Conservation (phyloP, 1,284 basidiomycete species). For the Boletellus deceptivus region DNA sequence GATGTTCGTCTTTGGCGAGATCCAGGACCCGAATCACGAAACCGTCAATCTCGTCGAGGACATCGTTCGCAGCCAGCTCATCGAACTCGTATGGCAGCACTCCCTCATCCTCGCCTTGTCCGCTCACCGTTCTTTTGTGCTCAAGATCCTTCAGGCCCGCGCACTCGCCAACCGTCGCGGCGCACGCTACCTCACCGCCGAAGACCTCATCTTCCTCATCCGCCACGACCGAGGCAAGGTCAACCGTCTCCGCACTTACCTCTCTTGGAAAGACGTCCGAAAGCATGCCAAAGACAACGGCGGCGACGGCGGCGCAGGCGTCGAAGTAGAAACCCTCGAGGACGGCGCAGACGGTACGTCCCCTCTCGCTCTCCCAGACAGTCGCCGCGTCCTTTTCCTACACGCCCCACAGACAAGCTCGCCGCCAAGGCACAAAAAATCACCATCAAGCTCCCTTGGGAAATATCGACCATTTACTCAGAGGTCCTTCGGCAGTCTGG, state of each 20-base stretch:
- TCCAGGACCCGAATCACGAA: constrained; percentile 84
- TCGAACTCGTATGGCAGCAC: constrained; percentile 72
- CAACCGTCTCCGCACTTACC: constrained; percentile 88
- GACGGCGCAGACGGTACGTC: constrained; percentile 71
- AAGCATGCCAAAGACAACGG: constrained; percentile 92
- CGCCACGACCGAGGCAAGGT: constrained; percentile 94
- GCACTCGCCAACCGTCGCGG: constrained; percentile 79
- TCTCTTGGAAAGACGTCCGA: constrained; percentile 98
- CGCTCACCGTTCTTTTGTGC: neutral
- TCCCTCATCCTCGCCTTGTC: neutral
- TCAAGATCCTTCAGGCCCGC: constrained; percentile 87
- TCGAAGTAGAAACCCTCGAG: constrained; percentile 76
- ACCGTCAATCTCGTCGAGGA: constrained; percentile 94
- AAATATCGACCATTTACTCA: constrained; percentile 87
- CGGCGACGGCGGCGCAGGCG: constrained; percentile 73
- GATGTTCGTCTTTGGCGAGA: constrained; percentile 98
- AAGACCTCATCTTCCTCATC: constrained; percentile 96
- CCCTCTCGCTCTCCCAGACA: neutral
- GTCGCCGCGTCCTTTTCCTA: neutral
- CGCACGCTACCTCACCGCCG: constrained; percentile 83
- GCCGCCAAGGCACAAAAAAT: constrained; percentile 87
- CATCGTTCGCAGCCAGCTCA: constrained; percentile 90
- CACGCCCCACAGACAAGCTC: constrained; percentile 59
- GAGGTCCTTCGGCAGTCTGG: constrained; percentile 74
- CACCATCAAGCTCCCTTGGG: constrained; percentile 96